Evolutionary conservation across 2,329 filamentous ascomycete genomes (phyloP).

Genomic region (Aspergillaceae sp.): DNA sequence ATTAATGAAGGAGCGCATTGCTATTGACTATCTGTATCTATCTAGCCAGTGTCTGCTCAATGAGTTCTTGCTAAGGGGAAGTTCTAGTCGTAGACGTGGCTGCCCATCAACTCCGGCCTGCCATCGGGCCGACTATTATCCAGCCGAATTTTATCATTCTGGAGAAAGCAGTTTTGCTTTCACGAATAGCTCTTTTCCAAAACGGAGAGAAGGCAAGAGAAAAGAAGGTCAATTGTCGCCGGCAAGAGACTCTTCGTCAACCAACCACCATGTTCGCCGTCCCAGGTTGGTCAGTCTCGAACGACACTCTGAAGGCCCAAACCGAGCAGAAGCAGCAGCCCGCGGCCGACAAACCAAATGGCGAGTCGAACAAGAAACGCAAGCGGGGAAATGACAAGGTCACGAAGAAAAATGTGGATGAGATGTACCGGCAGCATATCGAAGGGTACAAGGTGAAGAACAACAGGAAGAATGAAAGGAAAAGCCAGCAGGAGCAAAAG

Average conservation of each 20-base stretch:
- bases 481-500: slow-evolving; percentile 22
- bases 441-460: slow-evolving; percentile 51
- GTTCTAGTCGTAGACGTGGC: too few species aligned
- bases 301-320: slow-evolving; percentile 63
- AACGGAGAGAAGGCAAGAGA: too few species aligned
- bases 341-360: slow-evolving; percentile 17
- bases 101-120: too few species aligned
- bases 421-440: slow-evolving; percentile 71
- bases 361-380: slow-evolving; percentile 47
- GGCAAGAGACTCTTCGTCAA: not conserved
- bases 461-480: slow-evolving; percentile 26
- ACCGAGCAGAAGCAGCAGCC: slow-evolving; percentile 45
- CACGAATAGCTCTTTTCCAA: too few species aligned
- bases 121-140: too few species aligned
- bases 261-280: slow-evolving; percentile 68
- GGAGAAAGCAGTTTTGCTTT: too few species aligned
- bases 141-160: too few species aligned
- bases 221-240: not conserved
- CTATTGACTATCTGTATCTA: too few species aligned
- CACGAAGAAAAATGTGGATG: slow-evolving; percentile 61
- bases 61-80: too few species aligned
- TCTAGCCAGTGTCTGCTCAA: too few species aligned
- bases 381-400: slow-evolving; percentile 44
- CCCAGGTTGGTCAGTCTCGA: slow-evolving; percentile 79
- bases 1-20: too few species aligned